Conservation (phyloP, 1,284 basidiomycete species). For the Rugosomyces carneus region DNA sequence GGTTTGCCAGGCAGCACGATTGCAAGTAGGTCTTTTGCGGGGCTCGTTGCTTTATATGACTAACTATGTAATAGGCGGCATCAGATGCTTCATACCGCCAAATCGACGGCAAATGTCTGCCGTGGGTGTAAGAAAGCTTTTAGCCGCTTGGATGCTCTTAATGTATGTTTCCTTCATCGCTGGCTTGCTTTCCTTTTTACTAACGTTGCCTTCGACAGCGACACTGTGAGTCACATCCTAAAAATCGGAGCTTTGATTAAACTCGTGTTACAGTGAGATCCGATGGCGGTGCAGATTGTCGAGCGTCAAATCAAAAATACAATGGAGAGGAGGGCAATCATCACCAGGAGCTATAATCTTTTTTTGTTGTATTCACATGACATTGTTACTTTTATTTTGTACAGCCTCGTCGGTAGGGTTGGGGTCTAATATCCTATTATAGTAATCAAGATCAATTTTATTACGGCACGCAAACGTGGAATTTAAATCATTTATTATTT, state of each 20-base stretch:
- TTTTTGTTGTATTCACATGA: not conserved
- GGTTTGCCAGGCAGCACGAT: conserved; percentile 92
- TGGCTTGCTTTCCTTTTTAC: conserved; percentile 16
- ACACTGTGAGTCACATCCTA: conserved; percentile 35
- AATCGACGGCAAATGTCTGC: conserved; percentile 82
- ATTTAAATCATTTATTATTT: conserved; percentile 7
- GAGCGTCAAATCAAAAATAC: conserved; percentile 31
- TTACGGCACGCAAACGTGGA: conserved; percentile 15
- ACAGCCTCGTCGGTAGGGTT: conserved; percentile 17
- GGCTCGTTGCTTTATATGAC: not conserved
- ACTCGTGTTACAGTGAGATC: conserved; percentile 56
- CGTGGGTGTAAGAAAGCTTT: conserved; percentile 93
- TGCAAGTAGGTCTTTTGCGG: conserved; percentile 68
- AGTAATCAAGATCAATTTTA: conserved; percentile 16
- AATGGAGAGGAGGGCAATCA: conserved; percentile 13
- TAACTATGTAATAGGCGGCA: conserved; percentile 54
- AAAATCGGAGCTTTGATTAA: conserved; percentile 14
- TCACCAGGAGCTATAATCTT: conserved; percentile 14
- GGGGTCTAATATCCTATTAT: conserved; percentile 21
- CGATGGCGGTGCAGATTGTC: conserved; percentile 74
- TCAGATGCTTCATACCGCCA: conserved; percentile 81
- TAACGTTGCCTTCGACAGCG: conserved; percentile 27
- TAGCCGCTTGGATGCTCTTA: conserved; percentile 88
- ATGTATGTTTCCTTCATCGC: conserved; percentile 49
- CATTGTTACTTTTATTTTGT: conserved; percentile 10